Base-by-base conservation (phyloP, 1,284 basidiomycete species). In the Pterula multifida region DNA sequence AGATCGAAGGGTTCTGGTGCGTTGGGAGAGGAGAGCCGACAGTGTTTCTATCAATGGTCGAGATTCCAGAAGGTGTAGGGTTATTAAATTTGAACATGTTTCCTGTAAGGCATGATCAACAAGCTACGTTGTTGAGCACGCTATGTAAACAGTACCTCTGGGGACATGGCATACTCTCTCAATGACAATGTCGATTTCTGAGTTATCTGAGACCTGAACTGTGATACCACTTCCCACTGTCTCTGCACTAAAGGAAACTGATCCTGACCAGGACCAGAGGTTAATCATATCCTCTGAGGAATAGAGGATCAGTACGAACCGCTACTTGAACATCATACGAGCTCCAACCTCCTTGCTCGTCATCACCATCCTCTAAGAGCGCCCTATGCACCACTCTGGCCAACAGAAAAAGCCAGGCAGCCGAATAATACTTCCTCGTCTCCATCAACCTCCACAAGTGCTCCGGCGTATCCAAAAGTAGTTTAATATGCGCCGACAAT, bases 351-450 rank as follows among this genome's bases (percentile, higher is more conserved):
- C 73, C 72, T 46, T 79, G 78, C 45, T 82, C 81, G 48, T 76
- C 73, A 11, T 76, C 71, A 35, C 79, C 75, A 36, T 77, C 72
- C 45, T 68, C 70, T 22, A 79, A 68, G 45, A 90, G 68, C 13
- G 81, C 76, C 42, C 76, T 76, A 60, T 88, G 78, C 3, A 90
- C 86, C 0, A 90, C 86, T 3, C 90, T 76, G 6, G 88, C 76
- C n/a, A 94, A 70, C 4, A 91, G 73, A 66, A 90, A 93, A 39
- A 94, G 65, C 83, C 87, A 93, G 17, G 88, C 81, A 4, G 91
- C 90, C 35, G 84, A 72, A 23, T 91, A 73, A 58, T 84, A 92
- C 49, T 78, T 74, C 57, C 84, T 82, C 48, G 78, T 73, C 56
- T 92, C 86, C 50, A 93, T 78, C 49, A 91, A 71, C 3, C 86